Evolutionary conservation across 1,139 yeast genomes (phyloP).

Genomic region (Scheffersomyces parashehatae): DNA sequence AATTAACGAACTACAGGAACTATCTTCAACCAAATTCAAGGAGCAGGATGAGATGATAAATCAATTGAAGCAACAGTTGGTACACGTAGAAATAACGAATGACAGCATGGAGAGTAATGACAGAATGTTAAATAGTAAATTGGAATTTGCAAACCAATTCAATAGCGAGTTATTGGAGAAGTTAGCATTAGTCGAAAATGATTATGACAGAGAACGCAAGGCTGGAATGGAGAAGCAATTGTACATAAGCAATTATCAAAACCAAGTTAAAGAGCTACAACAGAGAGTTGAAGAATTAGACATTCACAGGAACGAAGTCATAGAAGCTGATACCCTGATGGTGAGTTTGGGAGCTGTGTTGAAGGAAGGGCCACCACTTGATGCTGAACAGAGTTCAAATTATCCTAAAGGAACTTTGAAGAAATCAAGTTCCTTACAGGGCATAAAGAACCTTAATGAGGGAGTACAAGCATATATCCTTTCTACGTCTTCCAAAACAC

Average conservation of each 20-base stretch:
- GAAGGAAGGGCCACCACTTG: constrained; percentile 34
- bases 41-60: constrained; percentile 21
- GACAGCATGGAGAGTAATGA: constrained; percentile 45
- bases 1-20: constrained; percentile 23
- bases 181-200: constrained; percentile 43
- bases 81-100: constrained; percentile 41
- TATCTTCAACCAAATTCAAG: constrained; percentile 13
- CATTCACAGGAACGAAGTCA: neutral
- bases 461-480: neutral
- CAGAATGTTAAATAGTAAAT: constrained; percentile 32
- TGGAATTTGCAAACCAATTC: constrained; percentile 36
- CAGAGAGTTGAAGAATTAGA: constrained; percentile 12
- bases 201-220: constrained; percentile 35
- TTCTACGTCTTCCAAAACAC: neutral
- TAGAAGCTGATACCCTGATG: constrained; percentile 27
- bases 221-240: constrained; percentile 32
- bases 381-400: neutral
- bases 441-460: neutral
- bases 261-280: constrained; percentile 26
- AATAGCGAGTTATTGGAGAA: constrained; percentile 45
- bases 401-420: constrained; percentile 6
- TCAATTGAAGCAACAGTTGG: constrained; percentile 31
- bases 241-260: constrained; percentile 38
- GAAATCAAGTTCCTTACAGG: constrained; percentile 15
- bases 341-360: constrained; percentile 34